These are phyloP conservation scores for Platanthera zijinensis DNA, from an alignment of 106 monocot genomes.

Conservation along the genomic window DNA sequence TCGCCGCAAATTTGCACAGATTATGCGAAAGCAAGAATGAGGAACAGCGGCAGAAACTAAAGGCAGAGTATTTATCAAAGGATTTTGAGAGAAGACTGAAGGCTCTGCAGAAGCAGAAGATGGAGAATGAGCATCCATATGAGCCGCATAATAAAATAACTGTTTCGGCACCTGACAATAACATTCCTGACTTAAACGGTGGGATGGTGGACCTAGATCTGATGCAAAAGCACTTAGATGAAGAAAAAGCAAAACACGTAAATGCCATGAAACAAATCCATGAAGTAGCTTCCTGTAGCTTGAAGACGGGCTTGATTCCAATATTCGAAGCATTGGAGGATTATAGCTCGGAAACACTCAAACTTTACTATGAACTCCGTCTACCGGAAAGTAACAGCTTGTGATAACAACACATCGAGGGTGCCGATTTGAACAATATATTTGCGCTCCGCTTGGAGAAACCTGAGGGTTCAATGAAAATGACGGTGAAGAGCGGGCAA, in stretches of 20 bases:
- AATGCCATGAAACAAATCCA: slow-evolving; percentile 47
- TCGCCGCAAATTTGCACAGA: slow-evolving; percentile 33
- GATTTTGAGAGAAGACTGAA: slow-evolving; percentile 48
- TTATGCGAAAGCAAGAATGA: slow-evolving; percentile 56
- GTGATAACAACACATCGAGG: background rate
- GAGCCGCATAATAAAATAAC: background rate
- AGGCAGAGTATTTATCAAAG: slow-evolving; percentile 56
- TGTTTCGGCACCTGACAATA: slow-evolving; percentile 10
- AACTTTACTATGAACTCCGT: slow-evolving; percentile 46
- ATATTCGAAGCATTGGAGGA: slow-evolving; percentile 55
- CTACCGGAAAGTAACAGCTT: slow-evolving; percentile 13
- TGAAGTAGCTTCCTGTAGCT: slow-evolving; percentile 31
- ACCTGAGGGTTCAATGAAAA: background rate
- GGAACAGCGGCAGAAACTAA: slow-evolving; percentile 48
- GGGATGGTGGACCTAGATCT: slow-evolving; percentile 27
- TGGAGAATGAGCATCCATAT: slow-evolving; percentile 11
- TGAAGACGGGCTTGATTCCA: slow-evolving; percentile 50
- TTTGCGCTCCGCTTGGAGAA: background rate
- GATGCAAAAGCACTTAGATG: slow-evolving; percentile 47
- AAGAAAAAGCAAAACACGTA: slow-evolving; percentile 48
- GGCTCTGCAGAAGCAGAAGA: slow-evolving; percentile 32
- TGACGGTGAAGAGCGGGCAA: background rate
- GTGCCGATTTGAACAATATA: background rate
- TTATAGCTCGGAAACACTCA: slow-evolving; percentile 46
- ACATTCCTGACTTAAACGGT: background rate